These are phyloP conservation scores for Leccinum incarnatum DNA, from an alignment of 768 basidiomycete species.

Conservation along the genomic window DNA sequence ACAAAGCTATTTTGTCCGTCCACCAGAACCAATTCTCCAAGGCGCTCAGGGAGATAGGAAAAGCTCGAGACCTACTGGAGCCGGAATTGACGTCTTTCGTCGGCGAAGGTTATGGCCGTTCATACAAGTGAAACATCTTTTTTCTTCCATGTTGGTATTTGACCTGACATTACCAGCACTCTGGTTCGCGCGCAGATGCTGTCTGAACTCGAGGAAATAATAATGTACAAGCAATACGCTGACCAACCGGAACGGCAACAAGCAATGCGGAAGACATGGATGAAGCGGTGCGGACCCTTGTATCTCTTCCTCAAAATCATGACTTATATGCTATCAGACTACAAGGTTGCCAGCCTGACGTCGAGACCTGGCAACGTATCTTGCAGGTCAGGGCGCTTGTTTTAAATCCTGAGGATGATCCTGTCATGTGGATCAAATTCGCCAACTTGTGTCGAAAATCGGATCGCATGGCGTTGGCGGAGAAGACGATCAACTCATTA, in stretches of 20 bases:
- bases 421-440: slow-evolving; percentile 98
- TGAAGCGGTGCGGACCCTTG: slow-evolving; percentile 69
- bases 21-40: slow-evolving; percentile 96
- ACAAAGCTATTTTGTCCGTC: slow-evolving; percentile 91
- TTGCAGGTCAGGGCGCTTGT: slow-evolving; percentile 94
- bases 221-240: slow-evolving; percentile 88
- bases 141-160: slow-evolving; percentile 1
- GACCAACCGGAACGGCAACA: slow-evolving; percentile 93
- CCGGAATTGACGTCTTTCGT: slow-evolving; percentile 89
- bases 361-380: slow-evolving; percentile 98
- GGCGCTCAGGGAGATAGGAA: slow-evolving; percentile 85
- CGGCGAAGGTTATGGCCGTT: slow-evolving; percentile 94
- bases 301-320: neutral
- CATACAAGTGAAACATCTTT: slow-evolving; percentile 75
- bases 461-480: slow-evolving; percentile 90
- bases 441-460: slow-evolving; percentile 96
- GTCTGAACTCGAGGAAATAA: slow-evolving; percentile 97
- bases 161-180: slow-evolving; percentile 49
- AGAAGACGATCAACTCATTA: slow-evolving; percentile 94
- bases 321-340: slow-evolving; percentile 46
- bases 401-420: slow-evolving; percentile 89
- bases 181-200: slow-evolving; percentile 99
- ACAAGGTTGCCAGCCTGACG: slow-evolving; percentile 95
- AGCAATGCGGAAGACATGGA: slow-evolving; percentile 94
- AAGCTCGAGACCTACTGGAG: slow-evolving; percentile 89